Evolutionary conservation across 2,329 filamentous ascomycete species (phyloP).

Genomic region (Aspergillus amoenus): DNA sequence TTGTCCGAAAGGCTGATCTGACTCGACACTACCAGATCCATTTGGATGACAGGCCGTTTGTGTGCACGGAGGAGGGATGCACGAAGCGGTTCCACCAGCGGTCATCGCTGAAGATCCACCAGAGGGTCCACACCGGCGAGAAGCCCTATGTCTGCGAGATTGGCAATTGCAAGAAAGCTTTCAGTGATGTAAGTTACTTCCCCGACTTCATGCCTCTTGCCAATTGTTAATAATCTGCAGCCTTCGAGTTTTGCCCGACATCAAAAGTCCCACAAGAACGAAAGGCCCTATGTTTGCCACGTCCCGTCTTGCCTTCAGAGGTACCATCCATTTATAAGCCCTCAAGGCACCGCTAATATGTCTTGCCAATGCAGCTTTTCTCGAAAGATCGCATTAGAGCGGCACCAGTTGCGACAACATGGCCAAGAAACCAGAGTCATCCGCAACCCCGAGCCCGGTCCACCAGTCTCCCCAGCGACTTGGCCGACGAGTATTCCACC

Average conservation of each 20-base stretch:
- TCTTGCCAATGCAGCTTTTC: background rate
- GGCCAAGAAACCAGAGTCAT: background rate
- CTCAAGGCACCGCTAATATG: background rate
- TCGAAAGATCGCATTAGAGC: background rate
- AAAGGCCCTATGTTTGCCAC: background rate
- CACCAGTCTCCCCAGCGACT: too few species aligned
- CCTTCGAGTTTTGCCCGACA: background rate
- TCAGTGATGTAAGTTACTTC: background rate
- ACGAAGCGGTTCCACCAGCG: background rate
- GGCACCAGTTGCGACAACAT: background rate
- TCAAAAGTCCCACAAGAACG: background rate
- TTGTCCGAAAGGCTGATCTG: background rate
- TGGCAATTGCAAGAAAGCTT: background rate
- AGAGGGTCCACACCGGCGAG: background rate
- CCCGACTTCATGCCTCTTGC: background rate
- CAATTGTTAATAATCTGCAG: background rate
- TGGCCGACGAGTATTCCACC: too few species aligned
- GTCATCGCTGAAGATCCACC: background rate
- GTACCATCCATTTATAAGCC: background rate
- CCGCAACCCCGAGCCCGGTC: too few species aligned
- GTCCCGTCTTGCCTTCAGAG: background rate
- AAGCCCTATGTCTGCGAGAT: background rate
- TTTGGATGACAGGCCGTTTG: background rate
- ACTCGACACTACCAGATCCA: background rate
- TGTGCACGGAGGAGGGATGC: background rate